phyloP scores from a whole-genome alignment of 2,329 filamentous ascomycete species.

The Sclerotinia trifoliorum region DNA sequence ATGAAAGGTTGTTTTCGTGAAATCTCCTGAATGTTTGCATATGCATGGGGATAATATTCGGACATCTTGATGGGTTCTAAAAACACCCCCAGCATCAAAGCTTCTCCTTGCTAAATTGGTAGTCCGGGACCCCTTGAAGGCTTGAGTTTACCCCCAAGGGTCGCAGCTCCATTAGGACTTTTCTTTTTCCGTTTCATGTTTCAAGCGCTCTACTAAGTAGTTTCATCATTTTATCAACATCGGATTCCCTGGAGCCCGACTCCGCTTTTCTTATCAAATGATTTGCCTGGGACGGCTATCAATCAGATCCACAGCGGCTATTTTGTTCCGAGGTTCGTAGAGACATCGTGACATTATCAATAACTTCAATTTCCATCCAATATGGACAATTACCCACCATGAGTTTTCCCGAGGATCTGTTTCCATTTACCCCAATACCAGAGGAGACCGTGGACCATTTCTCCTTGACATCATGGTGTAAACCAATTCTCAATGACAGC shows the following conservation, averaged over 20 bases:
- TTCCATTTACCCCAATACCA: neutral
- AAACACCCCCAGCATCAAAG: neutral
- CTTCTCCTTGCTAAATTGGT: neutral
- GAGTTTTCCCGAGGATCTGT: neutral
- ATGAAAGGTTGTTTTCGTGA: neutral
- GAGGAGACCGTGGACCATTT: conserved; percentile 27
- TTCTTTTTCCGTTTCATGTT: conserved; percentile 8
- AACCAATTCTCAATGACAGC: conserved; percentile 28
- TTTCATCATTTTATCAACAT: too few relatives aligned
- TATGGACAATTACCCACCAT: conserved; percentile 12
- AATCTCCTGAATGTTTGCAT: neutral
- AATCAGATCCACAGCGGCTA: neutral
- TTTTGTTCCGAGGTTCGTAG: neutral
- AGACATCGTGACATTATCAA: neutral
- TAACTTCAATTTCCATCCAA: neutral
- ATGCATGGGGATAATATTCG: neutral
- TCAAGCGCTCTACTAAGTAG: neutral
- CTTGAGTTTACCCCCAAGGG: neutral
- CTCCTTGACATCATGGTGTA: conserved; percentile 26
- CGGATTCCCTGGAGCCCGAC: neutral
- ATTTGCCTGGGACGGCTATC: neutral
- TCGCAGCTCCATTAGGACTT: neutral
- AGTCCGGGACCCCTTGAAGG: too few relatives aligned
- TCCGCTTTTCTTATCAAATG: conserved; percentile 9
- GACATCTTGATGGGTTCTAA: neutral